Evolutionary conservation across 2,329 filamentous ascomycete species (phyloP), one percentile per base, ranked within the genome.

Genomic region (Scedosporium boydii): DNA sequence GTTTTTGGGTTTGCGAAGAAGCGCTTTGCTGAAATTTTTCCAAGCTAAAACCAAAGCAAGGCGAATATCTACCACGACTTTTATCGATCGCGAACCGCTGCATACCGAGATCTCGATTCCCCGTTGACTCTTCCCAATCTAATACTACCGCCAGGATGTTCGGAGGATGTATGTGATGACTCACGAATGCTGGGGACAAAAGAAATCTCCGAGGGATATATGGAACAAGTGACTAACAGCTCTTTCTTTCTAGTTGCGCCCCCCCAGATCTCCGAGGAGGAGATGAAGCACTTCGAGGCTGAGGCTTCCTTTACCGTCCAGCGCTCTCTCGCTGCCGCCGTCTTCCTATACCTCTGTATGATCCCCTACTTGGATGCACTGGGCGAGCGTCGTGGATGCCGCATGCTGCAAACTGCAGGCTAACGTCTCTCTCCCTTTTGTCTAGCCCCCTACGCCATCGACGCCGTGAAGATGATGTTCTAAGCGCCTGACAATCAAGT

Each of bases 331-430:
- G 81, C 84, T 46, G 85, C 85, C 16, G 87, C 86, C 66, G 79
- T 87, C 46, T 74, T 89, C 59, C 81, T 95, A 58, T 93, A 93
- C 73, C 77, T 95, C 64, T 91, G 90, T 95, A 85, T 63, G 88
- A 18, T 41, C 16, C 18, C 21, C 27, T 53, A 21, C 7, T 27
- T 14, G 34, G 34, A 57, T 14, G 29, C 2, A 27, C 14, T 5
- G n/a, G 16, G 6, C 23, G 1, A 1, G 53, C 9, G 18, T 21
- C 18, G 21, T 21, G 16, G 21, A 27, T 16, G 14, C 16, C 10
- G 27, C 58, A 42, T 44, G 26, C 34, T 38, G 10, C 34, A 38
- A 3, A 29, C 23, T 10, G 16, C 51, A 29, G 6, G 10, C 58
- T 58, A 60, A 60, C n/a, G 12, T 21, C 46, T 6, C 42, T 6